A percentile compares a stretch with the other conserved stretches of the same genome.
Conservation (phyloP, 2,329 filamentous ascomycete species). For the Fusarium coffeatum region DNA sequence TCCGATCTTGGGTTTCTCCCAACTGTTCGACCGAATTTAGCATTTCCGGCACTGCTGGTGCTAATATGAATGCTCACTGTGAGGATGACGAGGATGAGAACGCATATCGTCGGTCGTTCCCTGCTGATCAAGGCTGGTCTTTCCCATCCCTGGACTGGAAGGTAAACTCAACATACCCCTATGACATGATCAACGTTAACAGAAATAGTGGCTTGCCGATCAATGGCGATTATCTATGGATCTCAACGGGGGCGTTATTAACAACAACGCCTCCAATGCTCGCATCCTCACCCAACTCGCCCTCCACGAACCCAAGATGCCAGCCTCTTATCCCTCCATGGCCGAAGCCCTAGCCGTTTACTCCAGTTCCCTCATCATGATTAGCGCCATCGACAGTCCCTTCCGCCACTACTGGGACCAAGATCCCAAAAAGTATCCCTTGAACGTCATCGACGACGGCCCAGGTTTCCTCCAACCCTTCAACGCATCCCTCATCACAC, state of each 20-base stretch:
- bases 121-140: constrained; percentile 47
- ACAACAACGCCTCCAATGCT: constrained; percentile 68
- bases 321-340: constrained; percentile 70
- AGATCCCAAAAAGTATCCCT: constrained; percentile 21
- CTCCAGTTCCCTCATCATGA: constrained; percentile 72
- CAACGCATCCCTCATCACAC: constrained; percentile 70
- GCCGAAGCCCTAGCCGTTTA: constrained; percentile 80
- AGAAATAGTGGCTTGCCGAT: constrained; percentile 58
- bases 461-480: constrained; percentile 67
- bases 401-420: constrained; percentile 70
- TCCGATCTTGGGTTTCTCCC: constrained; percentile 72
- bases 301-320: constrained; percentile 56
- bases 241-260: constrained; percentile 65
- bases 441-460: constrained; percentile 51
- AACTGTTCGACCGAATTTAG: constrained; percentile 74
- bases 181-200: constrained; percentile 6
- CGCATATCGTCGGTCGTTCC: constrained; percentile 63
- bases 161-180: constrained; percentile 26
- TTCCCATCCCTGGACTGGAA: constrained; percentile 62
- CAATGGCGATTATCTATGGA: constrained; percentile 67
- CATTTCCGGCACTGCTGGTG: constrained; percentile 67
- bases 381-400: constrained; percentile 68
- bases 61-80: constrained; percentile 70
- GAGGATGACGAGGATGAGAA: constrained; percentile 65
- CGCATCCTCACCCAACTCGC: constrained; percentile 67